phyloP scores from a whole-genome alignment of 2,329 filamentous ascomycete species.

The Alternaria solani region DNA sequence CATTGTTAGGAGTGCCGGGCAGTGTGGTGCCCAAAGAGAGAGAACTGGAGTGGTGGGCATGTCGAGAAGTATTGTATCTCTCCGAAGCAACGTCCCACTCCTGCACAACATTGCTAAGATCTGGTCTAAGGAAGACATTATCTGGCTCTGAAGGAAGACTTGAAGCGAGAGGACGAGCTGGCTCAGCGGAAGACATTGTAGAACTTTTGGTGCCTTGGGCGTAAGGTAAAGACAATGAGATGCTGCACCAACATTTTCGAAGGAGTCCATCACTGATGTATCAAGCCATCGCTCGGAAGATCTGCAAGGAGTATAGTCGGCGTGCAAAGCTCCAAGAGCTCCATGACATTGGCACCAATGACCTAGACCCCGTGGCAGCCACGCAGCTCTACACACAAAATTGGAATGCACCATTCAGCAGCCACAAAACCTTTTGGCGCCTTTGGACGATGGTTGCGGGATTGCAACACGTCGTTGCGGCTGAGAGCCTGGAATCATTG shows the following conservation, averaged over 20 bases:
- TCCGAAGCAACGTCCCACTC: background rate
- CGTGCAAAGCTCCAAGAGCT: background rate
- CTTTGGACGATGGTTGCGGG: background rate
- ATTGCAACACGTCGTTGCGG: background rate
- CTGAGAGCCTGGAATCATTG: constrained; percentile 6
- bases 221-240: background rate
- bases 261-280: background rate
- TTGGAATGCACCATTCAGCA: background rate
- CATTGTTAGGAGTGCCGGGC: background rate
- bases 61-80: background rate
- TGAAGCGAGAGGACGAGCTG: background rate
- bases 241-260: background rate
- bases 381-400: background rate
- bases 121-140: background rate
- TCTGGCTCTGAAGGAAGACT: background rate
- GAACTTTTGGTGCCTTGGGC: background rate
- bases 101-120: background rate
- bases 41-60: background rate
- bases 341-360: background rate
- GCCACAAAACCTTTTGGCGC: background rate
- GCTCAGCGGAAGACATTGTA: background rate
- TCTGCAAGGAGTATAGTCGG: background rate
- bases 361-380: background rate
- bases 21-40: background rate
- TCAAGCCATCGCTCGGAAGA: background rate